Base-by-base conservation (phyloP, 1,284 basidiomycete genomes). In the Heterobasidion annosum region DNA sequence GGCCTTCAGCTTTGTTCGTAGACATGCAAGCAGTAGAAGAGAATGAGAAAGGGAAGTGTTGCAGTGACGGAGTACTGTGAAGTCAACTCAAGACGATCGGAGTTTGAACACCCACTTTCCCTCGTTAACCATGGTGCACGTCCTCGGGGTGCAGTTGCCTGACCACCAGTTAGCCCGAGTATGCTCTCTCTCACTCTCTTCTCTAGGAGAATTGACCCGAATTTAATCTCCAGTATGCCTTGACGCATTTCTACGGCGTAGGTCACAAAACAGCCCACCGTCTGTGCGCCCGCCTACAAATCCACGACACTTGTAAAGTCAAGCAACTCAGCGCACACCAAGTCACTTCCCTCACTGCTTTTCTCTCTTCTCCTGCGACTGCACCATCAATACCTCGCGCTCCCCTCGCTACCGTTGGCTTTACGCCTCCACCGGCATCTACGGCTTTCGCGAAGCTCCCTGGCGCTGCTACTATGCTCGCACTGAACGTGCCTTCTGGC, bases 281-380 rank as follows among this genome's bases (percentile, higher is more conserved):
- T 34, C 77, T 96, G 35, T 95, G 93, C 68, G 91, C 93, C 3
- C 88, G 93, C 56, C 79, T 94, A 47, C 87, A 88, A 64, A 85
- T 96, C 56, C 92, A 96, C 70, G 82, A 88, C 73, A 77, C 77
- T 54, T 85, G 87, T 69, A 84, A 82, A 67, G 80, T 96, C 57
- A 78, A 78, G 51, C 80, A 90, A 64, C 74, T 96, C 32, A 83
- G 87, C 10, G 83, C 91, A 32, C 73, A 79, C 33, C 93, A 96
- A 75, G 75, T 93, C 55, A 94, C 90, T 13, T 77, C 84, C 40
- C 78, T 96, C 15, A 86, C 91, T 9, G 90, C 93, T 10, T 93
- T 93, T 70, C 82, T 96, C 12, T 93, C 91, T 1, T 91, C 91
- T 0, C 93, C 93, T 0, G 72, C 79, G 32, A 88, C 86, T 25